Percentiles rank a stretch among this genome's conserved stretches.
phyloP scores from a whole-genome alignment of 257 asterid species.

The Handroanthus guayacan region DNA sequence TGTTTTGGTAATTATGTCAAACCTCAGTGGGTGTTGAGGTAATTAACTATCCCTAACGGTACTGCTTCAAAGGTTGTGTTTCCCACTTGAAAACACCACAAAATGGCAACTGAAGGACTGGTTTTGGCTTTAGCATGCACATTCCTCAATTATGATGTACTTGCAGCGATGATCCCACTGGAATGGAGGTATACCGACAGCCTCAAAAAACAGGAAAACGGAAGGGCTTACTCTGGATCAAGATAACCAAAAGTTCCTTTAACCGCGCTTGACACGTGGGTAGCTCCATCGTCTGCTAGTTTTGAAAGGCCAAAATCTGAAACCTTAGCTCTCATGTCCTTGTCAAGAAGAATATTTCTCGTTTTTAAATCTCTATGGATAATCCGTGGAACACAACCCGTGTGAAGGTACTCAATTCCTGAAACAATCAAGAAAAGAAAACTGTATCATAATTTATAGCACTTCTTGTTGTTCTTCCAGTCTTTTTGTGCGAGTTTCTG shows the following conservation, averaged over 20 bases:
- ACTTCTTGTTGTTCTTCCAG: neutral
- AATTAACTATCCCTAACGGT: no score
- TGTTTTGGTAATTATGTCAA: neutral
- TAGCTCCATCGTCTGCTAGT: slow-evolving; percentile 94
- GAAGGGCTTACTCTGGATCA: slow-evolving; percentile 88
- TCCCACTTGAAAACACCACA: no score
- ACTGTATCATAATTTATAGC: slow-evolving; percentile 11
- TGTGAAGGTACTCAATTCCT: slow-evolving; percentile 99
- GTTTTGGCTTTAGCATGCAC: no score
- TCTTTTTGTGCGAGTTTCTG: neutral
- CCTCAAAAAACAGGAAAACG: neutral
- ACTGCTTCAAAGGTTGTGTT: no score
- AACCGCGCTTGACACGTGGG: slow-evolving; percentile 97
- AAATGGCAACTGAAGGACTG: no score
- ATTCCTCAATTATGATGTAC: neutral
- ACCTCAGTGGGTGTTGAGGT: neutral
- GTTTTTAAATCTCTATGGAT: slow-evolving; percentile 96
- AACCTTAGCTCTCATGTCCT: slow-evolving; percentile 91
- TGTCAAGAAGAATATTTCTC: slow-evolving; percentile 96
- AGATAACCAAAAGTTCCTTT: slow-evolving; percentile 99
- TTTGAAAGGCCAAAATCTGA: slow-evolving; percentile 99
- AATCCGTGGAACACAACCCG: slow-evolving; percentile 94
- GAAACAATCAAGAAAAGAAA: slow-evolving; percentile 39
- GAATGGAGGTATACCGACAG: neutral
- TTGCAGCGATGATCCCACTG: neutral